phyloP scores from a whole-genome alignment of 805 yeast genomes.

The Pichia paraexigua region DNA sequence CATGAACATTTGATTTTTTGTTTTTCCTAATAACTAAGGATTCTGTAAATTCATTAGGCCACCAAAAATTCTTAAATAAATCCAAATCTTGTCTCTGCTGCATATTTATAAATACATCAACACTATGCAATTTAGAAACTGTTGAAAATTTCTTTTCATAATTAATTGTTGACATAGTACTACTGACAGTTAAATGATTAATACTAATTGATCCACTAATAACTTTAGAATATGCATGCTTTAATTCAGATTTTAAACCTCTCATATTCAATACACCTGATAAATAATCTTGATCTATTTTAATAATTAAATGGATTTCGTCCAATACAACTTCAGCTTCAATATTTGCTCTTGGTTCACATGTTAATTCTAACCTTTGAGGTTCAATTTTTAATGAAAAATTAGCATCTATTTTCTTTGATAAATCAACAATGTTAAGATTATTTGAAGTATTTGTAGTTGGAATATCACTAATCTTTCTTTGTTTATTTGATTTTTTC shows the following conservation, averaged over 20 bases:
- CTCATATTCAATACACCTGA: slow-evolving; percentile 40
- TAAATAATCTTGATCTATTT: slow-evolving; percentile 38
- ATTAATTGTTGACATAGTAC: slow-evolving; percentile 37
- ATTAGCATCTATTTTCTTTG: slow-evolving; percentile 52
- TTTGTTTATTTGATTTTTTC: slow-evolving; percentile 16
- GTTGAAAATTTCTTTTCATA: slow-evolving; percentile 37
- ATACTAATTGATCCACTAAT: slow-evolving; percentile 63
- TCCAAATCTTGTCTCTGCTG: slow-evolving; percentile 84
- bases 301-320: slow-evolving; percentile 52
- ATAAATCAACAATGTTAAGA: slow-evolving; percentile 35
- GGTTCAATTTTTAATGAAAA: slow-evolving; percentile 58
- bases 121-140: slow-evolving; percentile 41
- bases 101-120: slow-evolving; percentile 59
- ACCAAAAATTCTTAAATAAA: slow-evolving; percentile 78
- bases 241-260: slow-evolving; percentile 63
- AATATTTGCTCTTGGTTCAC: slow-evolving; percentile 92
- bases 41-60: slow-evolving; percentile 37
- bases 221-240: slow-evolving; percentile 87
- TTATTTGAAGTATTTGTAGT: neutral
- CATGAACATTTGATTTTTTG: neutral
- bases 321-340: slow-evolving; percentile 75
- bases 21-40: slow-evolving; percentile 3
- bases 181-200: slow-evolving; percentile 39
- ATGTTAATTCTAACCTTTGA: slow-evolving; percentile 71
- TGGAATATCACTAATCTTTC: neutral